phyloP scores from a whole-genome alignment of 2,329 filamentous ascomycete species.

The Pseudogymnoascus pannorum region DNA sequence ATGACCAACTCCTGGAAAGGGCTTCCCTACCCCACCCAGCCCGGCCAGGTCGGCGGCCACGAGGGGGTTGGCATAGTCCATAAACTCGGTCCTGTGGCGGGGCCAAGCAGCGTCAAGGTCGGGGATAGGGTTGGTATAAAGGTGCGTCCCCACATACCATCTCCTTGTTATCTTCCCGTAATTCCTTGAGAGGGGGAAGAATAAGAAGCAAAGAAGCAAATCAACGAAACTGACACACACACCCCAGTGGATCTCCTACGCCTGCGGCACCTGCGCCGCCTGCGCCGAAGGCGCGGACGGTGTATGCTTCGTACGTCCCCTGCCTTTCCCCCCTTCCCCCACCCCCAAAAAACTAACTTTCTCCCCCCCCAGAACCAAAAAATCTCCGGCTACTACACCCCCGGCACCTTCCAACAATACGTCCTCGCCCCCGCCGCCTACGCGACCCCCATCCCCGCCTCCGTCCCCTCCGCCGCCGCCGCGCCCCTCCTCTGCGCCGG shows the following conservation, averaged over 20 bases:
- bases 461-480: constrained; percentile 49
- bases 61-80: constrained; percentile 61
- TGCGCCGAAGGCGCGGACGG: constrained; percentile 53
- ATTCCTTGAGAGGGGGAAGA: too few species aligned
- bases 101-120: constrained; percentile 49
- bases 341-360: neutral
- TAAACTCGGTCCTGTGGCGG: constrained; percentile 55
- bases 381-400: constrained; percentile 59
- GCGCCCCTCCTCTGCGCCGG: constrained; percentile 63
- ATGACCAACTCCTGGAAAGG: constrained; percentile 39
- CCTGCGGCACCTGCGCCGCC: constrained; percentile 45
- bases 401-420: constrained; percentile 69
- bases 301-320: constrained; percentile 42
- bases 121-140: constrained; percentile 62
- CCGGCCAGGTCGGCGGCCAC: constrained; percentile 59
- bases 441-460: constrained; percentile 61
- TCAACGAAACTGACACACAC: neutral
- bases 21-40: constrained; percentile 7
- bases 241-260: constrained; percentile 44
- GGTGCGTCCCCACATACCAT: too few species aligned
- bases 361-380: constrained; percentile 37
- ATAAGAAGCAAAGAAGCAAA: too few species aligned
- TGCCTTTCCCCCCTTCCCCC: neutral
- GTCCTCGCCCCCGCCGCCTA: constrained; percentile 57
- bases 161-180: too few species aligned